Percentiles rank a stretch among this genome's conserved stretches.
These are phyloP conservation scores for Malus hybrid DNA, from an alignment of 331 rosid genomes.

Conservation along the genomic window DNA sequence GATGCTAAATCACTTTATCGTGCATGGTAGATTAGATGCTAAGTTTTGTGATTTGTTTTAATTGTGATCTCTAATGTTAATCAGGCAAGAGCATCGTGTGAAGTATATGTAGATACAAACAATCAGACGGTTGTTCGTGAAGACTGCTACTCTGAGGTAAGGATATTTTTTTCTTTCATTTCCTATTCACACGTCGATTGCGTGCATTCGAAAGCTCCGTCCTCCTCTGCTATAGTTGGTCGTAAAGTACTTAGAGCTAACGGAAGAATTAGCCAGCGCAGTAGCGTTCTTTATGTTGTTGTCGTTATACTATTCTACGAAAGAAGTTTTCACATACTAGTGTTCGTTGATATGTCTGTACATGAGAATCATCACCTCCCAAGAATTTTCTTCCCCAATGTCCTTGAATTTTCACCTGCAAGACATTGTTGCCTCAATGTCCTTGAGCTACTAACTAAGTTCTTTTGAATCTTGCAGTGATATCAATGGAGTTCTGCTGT, in stretches of 20 bases:
- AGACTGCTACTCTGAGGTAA: constrained; percentile 78
- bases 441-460: neutral
- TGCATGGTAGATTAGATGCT: neutral
- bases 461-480: neutral
- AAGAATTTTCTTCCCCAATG: too few relatives aligned
- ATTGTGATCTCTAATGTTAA: neutral
- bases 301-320: neutral
- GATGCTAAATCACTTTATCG: neutral
- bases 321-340: neutral
- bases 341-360: neutral
- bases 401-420: too few relatives aligned
- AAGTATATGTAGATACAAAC: constrained; percentile 47
- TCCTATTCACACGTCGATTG: neutral
- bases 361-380: too few relatives aligned
- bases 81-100: constrained; percentile 76
- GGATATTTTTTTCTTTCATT: constrained; percentile 1
- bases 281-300: too few relatives aligned
- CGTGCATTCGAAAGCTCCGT: neutral
- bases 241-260: neutral
- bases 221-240: neutral
- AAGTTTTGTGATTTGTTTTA: neutral
- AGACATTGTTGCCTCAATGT: too few relatives aligned
- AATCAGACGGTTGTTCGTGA: constrained; percentile 56
- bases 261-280: too few relatives aligned
- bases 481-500: neutral